Percentiles rank a stretch among this genome's conserved stretches.
Conservation (phyloP, 768 basidiomycete species). For the Mycena rosella region DNA sequence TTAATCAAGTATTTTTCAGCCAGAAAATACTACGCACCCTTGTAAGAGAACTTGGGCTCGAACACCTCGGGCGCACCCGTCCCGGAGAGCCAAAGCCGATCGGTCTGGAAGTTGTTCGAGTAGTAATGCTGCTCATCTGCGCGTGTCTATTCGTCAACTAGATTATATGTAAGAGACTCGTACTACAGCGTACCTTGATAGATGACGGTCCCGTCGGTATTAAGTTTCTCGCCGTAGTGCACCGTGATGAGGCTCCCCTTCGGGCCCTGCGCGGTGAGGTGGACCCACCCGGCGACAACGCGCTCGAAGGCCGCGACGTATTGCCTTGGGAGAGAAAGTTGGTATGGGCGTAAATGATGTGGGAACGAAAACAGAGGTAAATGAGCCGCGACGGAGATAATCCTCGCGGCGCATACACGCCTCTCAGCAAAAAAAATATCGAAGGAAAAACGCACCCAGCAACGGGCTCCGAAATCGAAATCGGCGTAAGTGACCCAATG, state of each 20-base stretch:
- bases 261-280: constrained; percentile 42
- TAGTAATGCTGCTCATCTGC: constrained; percentile 40
- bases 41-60: constrained; percentile 45
- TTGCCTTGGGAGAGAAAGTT: constrained; percentile 26
- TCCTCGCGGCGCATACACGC: too few relatives aligned
- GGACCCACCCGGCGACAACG: constrained; percentile 46
- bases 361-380: too few relatives aligned
- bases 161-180: too few relatives aligned
- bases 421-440: too few relatives aligned
- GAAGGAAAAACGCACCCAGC: constrained; percentile 30
- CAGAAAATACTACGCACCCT: constrained; percentile 23
- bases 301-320: constrained; percentile 45
- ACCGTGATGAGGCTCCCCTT: constrained; percentile 43
- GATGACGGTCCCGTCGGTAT: constrained; percentile 36
- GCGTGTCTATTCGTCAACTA: neutral
- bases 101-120: constrained; percentile 44
- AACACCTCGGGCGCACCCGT: constrained; percentile 40
- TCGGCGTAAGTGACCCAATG: constrained; percentile 38
- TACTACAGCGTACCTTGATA: constrained; percentile 29
- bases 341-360: too few relatives aligned
- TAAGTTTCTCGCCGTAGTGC: constrained; percentile 48
- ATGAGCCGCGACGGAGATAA: too few relatives aligned
- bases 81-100: constrained; percentile 44
- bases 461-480: constrained; percentile 42
- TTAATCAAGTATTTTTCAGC: too few relatives aligned